These are phyloP conservation scores for Cardiospermum halicacabum DNA, from an alignment of 345 rosid genomes.

Conservation along the genomic window DNA sequence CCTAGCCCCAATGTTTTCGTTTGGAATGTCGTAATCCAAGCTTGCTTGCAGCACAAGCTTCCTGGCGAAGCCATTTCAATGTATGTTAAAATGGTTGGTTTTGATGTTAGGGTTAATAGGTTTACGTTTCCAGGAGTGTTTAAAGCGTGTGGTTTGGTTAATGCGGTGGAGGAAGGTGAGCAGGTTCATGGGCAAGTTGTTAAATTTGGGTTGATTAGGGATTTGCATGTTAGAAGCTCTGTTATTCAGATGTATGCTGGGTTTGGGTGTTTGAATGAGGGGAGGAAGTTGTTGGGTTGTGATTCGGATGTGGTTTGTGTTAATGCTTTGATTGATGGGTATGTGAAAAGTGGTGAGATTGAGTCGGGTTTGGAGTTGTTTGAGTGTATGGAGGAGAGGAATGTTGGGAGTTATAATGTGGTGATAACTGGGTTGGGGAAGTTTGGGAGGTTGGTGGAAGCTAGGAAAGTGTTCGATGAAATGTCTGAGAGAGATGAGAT, in stretches of 20 bases:
- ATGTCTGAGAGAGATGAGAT: slow-evolving; percentile 41
- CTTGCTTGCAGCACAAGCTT: slow-evolving; percentile 26
- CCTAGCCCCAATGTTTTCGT: slow-evolving; percentile 40
- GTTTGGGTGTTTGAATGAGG: slow-evolving; percentile 27
- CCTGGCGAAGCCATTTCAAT: slow-evolving; percentile 20
- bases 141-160: slow-evolving; percentile 30
- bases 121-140: slow-evolving; percentile 40
- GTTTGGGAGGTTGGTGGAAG: slow-evolving; percentile 34
- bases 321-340: slow-evolving; percentile 42
- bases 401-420: slow-evolving; percentile 36
- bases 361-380: slow-evolving; percentile 35
- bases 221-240: slow-evolving; percentile 37
- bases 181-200: slow-evolving; percentile 41
- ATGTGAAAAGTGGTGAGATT: slow-evolving; percentile 31
- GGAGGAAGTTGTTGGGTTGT: slow-evolving; percentile 27
- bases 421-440: slow-evolving; percentile 39
- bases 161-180: slow-evolving; percentile 23
- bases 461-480: slow-evolving; percentile 35
- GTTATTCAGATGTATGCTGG: slow-evolving; percentile 51
- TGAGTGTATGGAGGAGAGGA: slow-evolving; percentile 22
- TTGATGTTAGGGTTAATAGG: slow-evolving; percentile 36
- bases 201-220: slow-evolving; percentile 33
- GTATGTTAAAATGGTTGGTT: slow-evolving; percentile 30
- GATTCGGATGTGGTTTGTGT: slow-evolving; percentile 31
- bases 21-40: slow-evolving; percentile 32